Evolutionary conservation across 768 basidiomycete genomes (phyloP).

Genomic region (Rhodosporidiobolus sp.): DNA sequence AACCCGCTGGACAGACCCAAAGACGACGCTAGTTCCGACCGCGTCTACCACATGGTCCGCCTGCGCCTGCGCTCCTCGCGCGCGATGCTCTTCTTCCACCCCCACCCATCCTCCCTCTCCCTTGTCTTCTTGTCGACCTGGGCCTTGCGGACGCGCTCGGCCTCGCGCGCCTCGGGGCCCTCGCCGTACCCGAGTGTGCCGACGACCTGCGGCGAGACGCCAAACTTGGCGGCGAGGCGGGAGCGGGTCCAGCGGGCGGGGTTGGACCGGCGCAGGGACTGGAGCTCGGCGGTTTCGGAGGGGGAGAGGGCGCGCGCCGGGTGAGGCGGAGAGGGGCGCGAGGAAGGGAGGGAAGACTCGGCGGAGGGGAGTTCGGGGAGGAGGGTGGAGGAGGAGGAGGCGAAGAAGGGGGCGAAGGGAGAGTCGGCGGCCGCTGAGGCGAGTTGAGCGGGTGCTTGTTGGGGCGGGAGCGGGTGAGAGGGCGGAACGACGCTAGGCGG

Average conservation of each 20-base stretch:
- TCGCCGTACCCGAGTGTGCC: conserved; percentile 33
- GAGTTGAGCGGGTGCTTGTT: not conserved
- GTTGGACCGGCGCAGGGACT: conserved; percentile 20
- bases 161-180: conserved; percentile 13
- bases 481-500: conserved; percentile 35
- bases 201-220: conserved; percentile 30
- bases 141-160: conserved; percentile 11
- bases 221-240: conserved; percentile 35
- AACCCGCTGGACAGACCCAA: not conserved
- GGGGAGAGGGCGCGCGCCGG: conserved; percentile 3
- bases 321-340: not conserved
- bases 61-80: conserved; percentile 34
- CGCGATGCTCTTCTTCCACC: conserved; percentile 34
- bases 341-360: not conserved
- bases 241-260: conserved; percentile 28
- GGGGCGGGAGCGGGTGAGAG: conserved; percentile 15
- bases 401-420: conserved; percentile 17
- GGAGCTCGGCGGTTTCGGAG: conserved; percentile 27
- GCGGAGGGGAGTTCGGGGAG: not conserved
- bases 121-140: not conserved
- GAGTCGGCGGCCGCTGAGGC: not conserved
- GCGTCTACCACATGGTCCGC: conserved; percentile 22
- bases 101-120: conserved; percentile 16
- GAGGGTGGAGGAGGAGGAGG: conserved; percentile 1
- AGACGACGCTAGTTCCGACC: too few species aligned